Evolutionary conservation across 192 early-diverging fungal species (phyloP).

Genomic region (Coemansia sp.): DNA sequence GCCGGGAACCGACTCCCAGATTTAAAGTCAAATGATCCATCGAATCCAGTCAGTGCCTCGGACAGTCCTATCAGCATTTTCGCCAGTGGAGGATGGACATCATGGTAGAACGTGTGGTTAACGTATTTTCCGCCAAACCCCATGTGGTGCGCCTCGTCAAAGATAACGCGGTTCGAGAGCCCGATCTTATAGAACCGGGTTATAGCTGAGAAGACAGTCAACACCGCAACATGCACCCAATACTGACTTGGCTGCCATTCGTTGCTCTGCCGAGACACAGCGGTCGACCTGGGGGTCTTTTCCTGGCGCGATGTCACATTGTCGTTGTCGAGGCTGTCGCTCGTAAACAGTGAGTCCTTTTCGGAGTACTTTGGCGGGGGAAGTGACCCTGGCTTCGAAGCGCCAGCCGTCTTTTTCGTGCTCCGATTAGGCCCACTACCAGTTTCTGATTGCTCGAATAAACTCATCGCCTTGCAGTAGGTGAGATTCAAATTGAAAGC

Average conservation of each 20-base stretch:
- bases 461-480: constrained; percentile 8
- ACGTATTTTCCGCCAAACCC: constrained; percentile 95
- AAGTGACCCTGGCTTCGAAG: neutral
- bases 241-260: neutral
- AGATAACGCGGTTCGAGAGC: constrained; percentile 55
- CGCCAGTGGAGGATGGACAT: constrained; percentile 97
- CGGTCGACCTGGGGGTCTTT: neutral
- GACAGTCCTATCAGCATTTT: constrained; percentile 93
- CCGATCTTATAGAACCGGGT: constrained; percentile 43
- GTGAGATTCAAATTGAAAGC: neutral
- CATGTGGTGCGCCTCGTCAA: constrained; percentile 69
- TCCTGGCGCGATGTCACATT: neutral
- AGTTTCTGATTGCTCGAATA: neutral
- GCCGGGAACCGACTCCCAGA: constrained; percentile 75
- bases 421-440: neutral
- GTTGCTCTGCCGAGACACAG: neutral
- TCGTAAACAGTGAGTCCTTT: constrained; percentile 19
- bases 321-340: constrained; percentile 12
- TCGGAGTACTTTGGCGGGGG: constrained; percentile 1
- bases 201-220: constrained; percentile 27
- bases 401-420: neutral
- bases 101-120: constrained; percentile 92
- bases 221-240: constrained; percentile 6
- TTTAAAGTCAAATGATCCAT: constrained; percentile 84
- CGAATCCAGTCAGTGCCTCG: constrained; percentile 77